Evolutionary conservation across 345 rosid genomes (phyloP), one percentile per base, ranked within the genome.

Genomic region (Psidium guajava): DNA sequence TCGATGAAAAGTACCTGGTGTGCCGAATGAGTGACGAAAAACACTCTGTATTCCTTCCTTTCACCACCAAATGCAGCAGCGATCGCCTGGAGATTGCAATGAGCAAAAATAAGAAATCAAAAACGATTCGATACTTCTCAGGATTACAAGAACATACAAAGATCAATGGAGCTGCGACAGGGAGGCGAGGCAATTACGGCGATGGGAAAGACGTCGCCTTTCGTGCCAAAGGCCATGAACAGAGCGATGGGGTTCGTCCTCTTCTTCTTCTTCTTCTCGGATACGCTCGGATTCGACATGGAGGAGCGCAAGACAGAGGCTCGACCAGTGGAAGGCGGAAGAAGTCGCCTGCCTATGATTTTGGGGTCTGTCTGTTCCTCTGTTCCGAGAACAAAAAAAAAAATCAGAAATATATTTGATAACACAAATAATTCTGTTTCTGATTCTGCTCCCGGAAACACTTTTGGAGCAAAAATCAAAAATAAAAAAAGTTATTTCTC

Each of bases 181-280:
- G 18, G 56, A 51, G 54, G 82, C 50, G 14, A 16, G 59, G 20
- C 28, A 22, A 40, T 85, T 91, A 96, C 99, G 69, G 98, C 95
- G 44, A 94, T 88, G 53, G 99, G 98, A 86, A 91, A 90, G 22
- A 93, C 96, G 90, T 95, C 99, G 82, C 98, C 98, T 89, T 93
- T 89, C 84, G 98, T 95, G 25, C 99, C 98, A 25, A 96, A 96
- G 85, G 96, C 96, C 93, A 96, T 93, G 92, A 95, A 94, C 47
- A 92, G 88, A 54, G 96, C 98, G 27, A 91, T 85, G 15, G 92
- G 89, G 83, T 85, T 89, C 82, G 89, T 90, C 83, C 92, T 69
- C 59, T 10, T 56, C 57, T 18, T 54, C 40, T 15, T 28, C 74
- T 64, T 24, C 58, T 21, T 36, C 47, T 36, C 25, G 80, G 80